These are phyloP conservation scores for Hypoxylon fuscum DNA, from an alignment of 495 filamentous ascomycete genomes.

Conservation along the genomic window DNA sequence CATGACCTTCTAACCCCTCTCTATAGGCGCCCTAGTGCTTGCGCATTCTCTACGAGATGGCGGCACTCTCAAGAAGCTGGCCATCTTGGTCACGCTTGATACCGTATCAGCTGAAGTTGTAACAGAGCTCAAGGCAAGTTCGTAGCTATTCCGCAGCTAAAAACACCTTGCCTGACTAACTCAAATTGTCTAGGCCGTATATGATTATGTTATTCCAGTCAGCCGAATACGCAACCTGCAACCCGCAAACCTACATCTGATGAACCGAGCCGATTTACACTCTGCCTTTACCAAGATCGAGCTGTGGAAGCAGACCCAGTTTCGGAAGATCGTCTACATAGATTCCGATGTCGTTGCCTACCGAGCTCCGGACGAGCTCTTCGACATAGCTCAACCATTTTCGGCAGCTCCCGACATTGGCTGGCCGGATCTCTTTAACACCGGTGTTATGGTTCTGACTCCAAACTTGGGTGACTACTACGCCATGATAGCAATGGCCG, in stretches of 20 bases:
- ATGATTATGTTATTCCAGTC: slow-evolving; percentile 89
- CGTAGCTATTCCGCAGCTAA: slow-evolving; percentile 7
- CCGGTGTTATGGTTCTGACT: slow-evolving; percentile 88
- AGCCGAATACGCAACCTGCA: slow-evolving; percentile 75
- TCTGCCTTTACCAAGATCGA: slow-evolving; percentile 96
- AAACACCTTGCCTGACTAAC: slow-evolving; percentile 12
- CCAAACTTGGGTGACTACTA: slow-evolving; percentile 90
- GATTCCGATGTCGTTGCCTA: slow-evolving; percentile 91
- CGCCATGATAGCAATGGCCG: slow-evolving; percentile 81
- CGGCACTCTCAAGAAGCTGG: slow-evolving; percentile 85
- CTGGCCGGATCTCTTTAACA: slow-evolving; percentile 99
- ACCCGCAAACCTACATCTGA: slow-evolving; percentile 85
- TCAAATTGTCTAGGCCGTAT: slow-evolving; percentile 69
- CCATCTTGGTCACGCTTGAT: slow-evolving; percentile 82
- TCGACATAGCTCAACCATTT: slow-evolving; percentile 78
- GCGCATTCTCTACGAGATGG: slow-evolving; percentile 95
- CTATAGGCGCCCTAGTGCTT: slow-evolving; percentile 85
- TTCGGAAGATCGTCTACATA: slow-evolving; percentile 87
- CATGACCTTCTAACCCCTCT: slow-evolving; percentile 38
- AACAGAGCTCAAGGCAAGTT: slow-evolving; percentile 72
- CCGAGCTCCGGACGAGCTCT: slow-evolving; percentile 90
- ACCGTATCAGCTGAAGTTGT: slow-evolving; percentile 75
- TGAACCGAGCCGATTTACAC: slow-evolving; percentile 89
- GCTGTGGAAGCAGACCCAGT: slow-evolving; percentile 92
- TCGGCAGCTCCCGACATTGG: slow-evolving; percentile 94